Evolutionary conservation across 108 stramenopile species (phyloP).

Genomic region (Cyclotella sp.): DNA sequence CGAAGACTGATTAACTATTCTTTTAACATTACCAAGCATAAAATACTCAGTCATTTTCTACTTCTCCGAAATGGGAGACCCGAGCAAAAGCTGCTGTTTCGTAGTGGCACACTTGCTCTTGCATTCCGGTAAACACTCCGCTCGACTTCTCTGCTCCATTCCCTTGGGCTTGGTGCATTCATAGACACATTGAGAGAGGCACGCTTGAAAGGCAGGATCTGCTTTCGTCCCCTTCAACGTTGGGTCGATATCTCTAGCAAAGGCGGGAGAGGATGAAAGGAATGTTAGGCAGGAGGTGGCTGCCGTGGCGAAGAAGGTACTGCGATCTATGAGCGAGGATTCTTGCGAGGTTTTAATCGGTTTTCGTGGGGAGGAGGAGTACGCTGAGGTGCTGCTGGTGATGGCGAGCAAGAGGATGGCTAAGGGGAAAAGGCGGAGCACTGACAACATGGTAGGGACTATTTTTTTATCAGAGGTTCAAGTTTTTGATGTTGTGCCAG

Average conservation of each 20-base stretch:
- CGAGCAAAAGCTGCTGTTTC: conserved; percentile 67
- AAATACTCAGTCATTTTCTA: conserved; percentile 2
- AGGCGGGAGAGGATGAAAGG: conserved; percentile 17
- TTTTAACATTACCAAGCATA: not conserved
- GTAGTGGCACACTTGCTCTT: conserved; percentile 72
- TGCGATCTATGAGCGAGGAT: conserved; percentile 23
- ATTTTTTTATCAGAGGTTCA: not conserved
- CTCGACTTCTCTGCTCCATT: conserved; percentile 63
- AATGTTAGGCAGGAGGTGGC: conserved; percentile 28
- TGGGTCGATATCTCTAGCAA: conserved; percentile 69
- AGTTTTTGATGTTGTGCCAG: too few species aligned
- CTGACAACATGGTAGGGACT: conserved; percentile 25
- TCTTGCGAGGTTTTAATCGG: not conserved
- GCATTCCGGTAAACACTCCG: conserved; percentile 81
- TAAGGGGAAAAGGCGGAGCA: not conserved
- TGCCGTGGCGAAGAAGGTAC: conserved; percentile 29
- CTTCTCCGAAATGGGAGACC: conserved; percentile 27
- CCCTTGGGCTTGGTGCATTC: conserved; percentile 89
- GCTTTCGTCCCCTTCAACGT: conserved; percentile 72
- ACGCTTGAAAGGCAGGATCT: conserved; percentile 70
- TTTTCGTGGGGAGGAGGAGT: conserved; percentile 1
- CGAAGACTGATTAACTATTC: not conserved
- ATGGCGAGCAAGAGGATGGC: conserved; percentile 23
- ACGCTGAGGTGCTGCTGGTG: conserved; percentile 24
- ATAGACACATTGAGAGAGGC: conserved; percentile 71